These are phyloP conservation scores for Ciborinia camelliae DNA, from an alignment of 2,329 filamentous ascomycete genomes.

Conservation along the genomic window DNA sequence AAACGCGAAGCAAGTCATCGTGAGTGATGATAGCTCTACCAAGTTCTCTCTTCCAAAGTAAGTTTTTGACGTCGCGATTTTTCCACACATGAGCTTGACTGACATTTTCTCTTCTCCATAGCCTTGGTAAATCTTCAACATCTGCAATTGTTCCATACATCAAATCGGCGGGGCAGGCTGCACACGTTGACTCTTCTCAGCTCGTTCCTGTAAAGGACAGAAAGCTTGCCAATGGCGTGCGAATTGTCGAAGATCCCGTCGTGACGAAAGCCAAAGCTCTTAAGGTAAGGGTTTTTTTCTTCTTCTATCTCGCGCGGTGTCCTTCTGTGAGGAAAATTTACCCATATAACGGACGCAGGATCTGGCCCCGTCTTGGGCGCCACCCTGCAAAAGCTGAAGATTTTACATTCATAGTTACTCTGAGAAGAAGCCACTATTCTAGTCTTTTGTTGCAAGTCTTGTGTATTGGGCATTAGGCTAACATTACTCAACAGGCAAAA, in stretches of 20 bases:
- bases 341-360: slow-evolving; percentile 73
- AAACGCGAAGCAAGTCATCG: slow-evolving; percentile 37
- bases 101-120: neutral
- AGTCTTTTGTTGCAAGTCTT: slow-evolving; percentile 18
- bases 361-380: slow-evolving; percentile 75
- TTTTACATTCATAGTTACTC: slow-evolving; percentile 65
- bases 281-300: slow-evolving; percentile 46
- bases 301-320: slow-evolving; percentile 21
- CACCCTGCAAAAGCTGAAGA: slow-evolving; percentile 66
- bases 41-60: slow-evolving; percentile 22
- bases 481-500: slow-evolving; percentile 32
- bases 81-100: neutral
- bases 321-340: slow-evolving; percentile 72
- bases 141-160: slow-evolving; percentile 50
- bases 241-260: slow-evolving; percentile 53
- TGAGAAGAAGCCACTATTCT: slow-evolving; percentile 44
- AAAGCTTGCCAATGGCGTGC: slow-evolving; percentile 46
- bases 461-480: slow-evolving; percentile 24
- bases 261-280: slow-evolving; percentile 44
- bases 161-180: slow-evolving; percentile 49
- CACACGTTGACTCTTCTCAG: slow-evolving; percentile 50
- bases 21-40: slow-evolving; percentile 8
- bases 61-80: neutral
- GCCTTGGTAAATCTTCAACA: slow-evolving; percentile 11
- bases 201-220: slow-evolving; percentile 48